Percentiles rank a stretch among this genome's conserved stretches.
These are phyloP conservation scores for Carex cristatella DNA, from an alignment of 176 grass and related monocot genomes.

Conservation along the genomic window DNA sequence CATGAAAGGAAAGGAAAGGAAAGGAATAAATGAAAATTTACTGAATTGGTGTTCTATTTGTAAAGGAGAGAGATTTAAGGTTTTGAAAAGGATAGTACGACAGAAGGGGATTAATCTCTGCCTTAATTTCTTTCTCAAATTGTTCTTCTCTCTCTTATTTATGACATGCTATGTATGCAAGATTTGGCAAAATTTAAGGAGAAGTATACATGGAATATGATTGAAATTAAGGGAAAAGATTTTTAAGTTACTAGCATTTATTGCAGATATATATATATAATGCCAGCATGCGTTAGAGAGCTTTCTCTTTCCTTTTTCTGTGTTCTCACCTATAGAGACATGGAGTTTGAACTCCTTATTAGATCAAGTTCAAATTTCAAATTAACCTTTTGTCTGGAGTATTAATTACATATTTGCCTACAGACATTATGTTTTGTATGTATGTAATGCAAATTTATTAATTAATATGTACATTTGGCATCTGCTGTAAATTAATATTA, in stretches of 20 bases:
- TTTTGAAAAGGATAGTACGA: constrained; percentile 10
- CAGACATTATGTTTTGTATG: background rate
- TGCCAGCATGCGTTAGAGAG: constrained; percentile 1
- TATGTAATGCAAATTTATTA: background rate
- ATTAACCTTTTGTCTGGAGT: background rate
- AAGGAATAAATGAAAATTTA: constrained; percentile 24
- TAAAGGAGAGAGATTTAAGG: constrained; percentile 14
- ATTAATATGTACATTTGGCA: background rate
- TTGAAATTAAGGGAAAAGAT: background rate
- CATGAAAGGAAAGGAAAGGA: constrained; percentile 11
- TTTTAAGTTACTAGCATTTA: constrained; percentile 18
- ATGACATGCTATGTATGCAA: constrained; percentile 1
- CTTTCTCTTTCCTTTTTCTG: background rate
- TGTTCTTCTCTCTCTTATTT: constrained; percentile 16
- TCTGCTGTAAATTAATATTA: background rate
- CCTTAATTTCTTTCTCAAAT: constrained; percentile 9
- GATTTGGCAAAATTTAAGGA: constrained; percentile 20
- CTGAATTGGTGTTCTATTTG: constrained; percentile 1
- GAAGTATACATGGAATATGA: constrained; percentile 16
- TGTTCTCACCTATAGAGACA: background rate
- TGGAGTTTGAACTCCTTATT: background rate
- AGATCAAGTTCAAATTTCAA: constrained; percentile 12
- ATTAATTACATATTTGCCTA: background rate
- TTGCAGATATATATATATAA: background rate
- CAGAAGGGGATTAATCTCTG: constrained; percentile 11